Evolutionary conservation across 192 early-diverging fungal genomes (phyloP).

Genomic region (Dimargaris verticillata): DNA sequence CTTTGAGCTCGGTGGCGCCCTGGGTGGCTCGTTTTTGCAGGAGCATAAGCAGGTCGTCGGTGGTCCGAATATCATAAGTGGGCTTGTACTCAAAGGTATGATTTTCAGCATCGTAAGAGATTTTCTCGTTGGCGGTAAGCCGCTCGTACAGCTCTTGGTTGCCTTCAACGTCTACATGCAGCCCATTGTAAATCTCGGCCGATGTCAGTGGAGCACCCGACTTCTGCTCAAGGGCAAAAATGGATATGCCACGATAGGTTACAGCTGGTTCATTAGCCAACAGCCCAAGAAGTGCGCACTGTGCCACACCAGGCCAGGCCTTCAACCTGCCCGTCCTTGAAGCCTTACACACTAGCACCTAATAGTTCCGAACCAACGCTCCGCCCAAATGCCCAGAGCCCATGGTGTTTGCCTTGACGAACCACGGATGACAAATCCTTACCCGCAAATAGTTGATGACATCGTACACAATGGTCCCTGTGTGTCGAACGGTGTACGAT

Average conservation of each 20-base stretch:
- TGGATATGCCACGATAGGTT: constrained; percentile 20
- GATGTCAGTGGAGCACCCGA: constrained; percentile 39
- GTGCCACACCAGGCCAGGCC: neutral
- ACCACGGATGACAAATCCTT: constrained; percentile 2
- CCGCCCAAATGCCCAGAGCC: neutral
- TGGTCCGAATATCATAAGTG: constrained; percentile 47
- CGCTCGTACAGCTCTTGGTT: constrained; percentile 36
- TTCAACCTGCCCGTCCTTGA: neutral
- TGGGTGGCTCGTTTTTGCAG: constrained; percentile 34
- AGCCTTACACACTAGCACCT: neutral
- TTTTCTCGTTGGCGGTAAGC: constrained; percentile 43
- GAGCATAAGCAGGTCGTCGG: constrained; percentile 51
- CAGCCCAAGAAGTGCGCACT: neutral
- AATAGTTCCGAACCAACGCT: neutral
- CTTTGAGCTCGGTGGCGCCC: constrained; percentile 55
- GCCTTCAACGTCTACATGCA: constrained; percentile 34
- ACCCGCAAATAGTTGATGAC: constrained; percentile 39
- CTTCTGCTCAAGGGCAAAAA: constrained; percentile 25
- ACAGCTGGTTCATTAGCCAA: too few species aligned
- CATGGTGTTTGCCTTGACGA: neutral
- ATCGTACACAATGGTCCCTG: constrained; percentile 32
- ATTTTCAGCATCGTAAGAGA: constrained; percentile 34
- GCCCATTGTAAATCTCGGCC: constrained; percentile 35
- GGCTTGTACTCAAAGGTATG: constrained; percentile 61
- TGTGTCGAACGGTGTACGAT: constrained; percentile 22